These are phyloP conservation scores for Chenopodium album DNA, from an alignment of 148 eudicot genomes.

Conservation along the genomic window DNA sequence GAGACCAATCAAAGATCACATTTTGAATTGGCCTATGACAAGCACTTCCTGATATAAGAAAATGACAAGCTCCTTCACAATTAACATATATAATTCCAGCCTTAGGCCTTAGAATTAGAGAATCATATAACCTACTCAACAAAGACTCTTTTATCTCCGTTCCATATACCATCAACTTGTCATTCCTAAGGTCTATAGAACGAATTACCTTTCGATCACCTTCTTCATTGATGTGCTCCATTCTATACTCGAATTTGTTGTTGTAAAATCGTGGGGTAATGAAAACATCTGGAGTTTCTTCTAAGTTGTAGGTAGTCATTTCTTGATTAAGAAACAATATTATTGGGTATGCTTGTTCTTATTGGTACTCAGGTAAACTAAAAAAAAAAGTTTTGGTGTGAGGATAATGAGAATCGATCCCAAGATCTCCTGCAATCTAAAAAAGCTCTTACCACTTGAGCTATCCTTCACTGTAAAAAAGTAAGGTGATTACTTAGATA, in stretches of 20 bases:
- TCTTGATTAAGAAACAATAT: neutral
- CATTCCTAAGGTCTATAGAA: conserved; percentile 15
- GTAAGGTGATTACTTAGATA: no score
- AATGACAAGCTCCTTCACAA: conserved; percentile 25
- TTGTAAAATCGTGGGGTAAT: neutral
- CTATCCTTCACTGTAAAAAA: neutral
- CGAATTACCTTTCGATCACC: neutral
- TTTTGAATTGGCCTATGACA: conserved; percentile 12
- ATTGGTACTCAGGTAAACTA: neutral
- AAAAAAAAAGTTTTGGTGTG: neutral
- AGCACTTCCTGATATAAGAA: neutral
- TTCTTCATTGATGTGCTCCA: conserved; percentile 9
- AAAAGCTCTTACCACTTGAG: no score
- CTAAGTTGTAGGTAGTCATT: conserved; percentile 19
- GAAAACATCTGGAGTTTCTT: conserved; percentile 21
- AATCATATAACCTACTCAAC: conserved; percentile 12
- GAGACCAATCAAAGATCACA: conserved; percentile 24
- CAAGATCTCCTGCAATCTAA: no score
- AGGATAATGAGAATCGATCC: no score
- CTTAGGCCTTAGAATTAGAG: neutral
- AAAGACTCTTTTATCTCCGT: conserved; percentile 8
- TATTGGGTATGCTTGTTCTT: no score
- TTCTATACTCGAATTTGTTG: conserved; percentile 15
- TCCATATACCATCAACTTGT: conserved; percentile 23
- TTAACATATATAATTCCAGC: conserved; percentile 17